Base-by-base conservation (phyloP, 2,329 filamentous ascomycete genomes). In the Knoxdaviesia proteae region DNA sequence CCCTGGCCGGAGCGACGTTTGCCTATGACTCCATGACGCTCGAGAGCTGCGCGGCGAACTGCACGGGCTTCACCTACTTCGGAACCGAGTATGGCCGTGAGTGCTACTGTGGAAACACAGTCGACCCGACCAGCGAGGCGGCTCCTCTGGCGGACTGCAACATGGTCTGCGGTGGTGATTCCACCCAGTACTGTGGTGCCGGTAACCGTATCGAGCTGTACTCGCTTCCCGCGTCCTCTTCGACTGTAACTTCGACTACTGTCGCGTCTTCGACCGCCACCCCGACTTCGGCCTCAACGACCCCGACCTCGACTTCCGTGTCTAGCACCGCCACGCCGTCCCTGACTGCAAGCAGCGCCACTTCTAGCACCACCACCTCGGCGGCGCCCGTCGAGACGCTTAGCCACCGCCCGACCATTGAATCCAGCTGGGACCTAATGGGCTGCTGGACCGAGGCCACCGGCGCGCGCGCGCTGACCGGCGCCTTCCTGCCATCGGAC, bases 1-100 rank as follows among this genome's bases (percentile, higher is more conserved):
- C 68, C 5, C 56, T 71, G 6, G 44, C 47, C 10, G 62, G 55
- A 29, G 56, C 55, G 4, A 48, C 54, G 5, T 63, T 60, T 41
- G 62, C 60, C 20, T 62, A 65, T 47, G 62, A 69, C 36, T 54
- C 55, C 29, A 69, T 69, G 65, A 69, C 66, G 2, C 53, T 68
- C 7, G 64, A 68, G 44, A 57, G 53, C 37, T 70, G 67, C 51
- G 58, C 60, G 55, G 47, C 47, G 2, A 65, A 61, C 52, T 70
- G 66, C 55, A 59, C 57, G 2, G 57, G 55, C 1, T 69, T 61
- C 50, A 54, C 57, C 39, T 68, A 64, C 48, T 70, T 61, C 56
- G 68, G 62, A 3, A 63, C 66, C 5, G 67, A 71, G 49, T 71
- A 65, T 46, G 64, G 65, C 7, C 57, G 63, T 32, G 67, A 71